Evolutionary conservation across 371 early-diverging fungal genomes (phyloP), one percentile per base, ranked within the genome.

Genomic region (Mortierella sp.): DNA sequence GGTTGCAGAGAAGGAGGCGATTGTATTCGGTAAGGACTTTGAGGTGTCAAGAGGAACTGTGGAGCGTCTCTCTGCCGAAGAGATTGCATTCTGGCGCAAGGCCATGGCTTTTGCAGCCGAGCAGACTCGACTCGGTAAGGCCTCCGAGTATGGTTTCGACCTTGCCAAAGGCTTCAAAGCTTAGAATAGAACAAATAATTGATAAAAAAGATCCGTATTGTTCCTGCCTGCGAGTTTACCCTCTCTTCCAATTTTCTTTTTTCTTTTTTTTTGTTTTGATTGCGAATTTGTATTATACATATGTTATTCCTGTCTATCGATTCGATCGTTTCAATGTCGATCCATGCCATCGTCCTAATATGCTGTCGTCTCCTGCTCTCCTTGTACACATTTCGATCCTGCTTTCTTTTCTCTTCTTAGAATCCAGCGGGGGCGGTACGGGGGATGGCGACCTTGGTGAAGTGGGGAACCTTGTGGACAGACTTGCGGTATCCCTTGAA

Each of bases 401-500:
- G 68, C 24, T 24, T 42, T 24, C 38, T 65, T 19, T 7, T 65
- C 24, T 34, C 38, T 31, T 34, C 38, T 83, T 92, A 95, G 86
- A 97, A 95, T 71, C 96, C 96, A 55, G 89, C 83, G n/a, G 97
- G 97, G 73, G 94, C 93, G 8, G 94, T 93, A 74, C 99, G 92
- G 38, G 93, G 93, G 77, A 96, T 93, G 42, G 97, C 94, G 68
- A 93, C 93, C 89, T 96, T 97, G 63, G 98, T 97, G 91, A 97
- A 99, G 80, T 98, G 95, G 65, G 98, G 98, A 11, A 99, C 98
- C 92, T 97, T 97, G 90, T 97, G 97, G 45, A 97, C 90, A n/a
- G 97, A 96, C 92, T 98, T 98, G 90, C 98, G 96, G 79, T 96
- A 95, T 73, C 95, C 94, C 75, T 91, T 90, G 79, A 92, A 94